Conservation (phyloP, 192 early-diverging fungal species). For the Coemansia sp. region DNA sequence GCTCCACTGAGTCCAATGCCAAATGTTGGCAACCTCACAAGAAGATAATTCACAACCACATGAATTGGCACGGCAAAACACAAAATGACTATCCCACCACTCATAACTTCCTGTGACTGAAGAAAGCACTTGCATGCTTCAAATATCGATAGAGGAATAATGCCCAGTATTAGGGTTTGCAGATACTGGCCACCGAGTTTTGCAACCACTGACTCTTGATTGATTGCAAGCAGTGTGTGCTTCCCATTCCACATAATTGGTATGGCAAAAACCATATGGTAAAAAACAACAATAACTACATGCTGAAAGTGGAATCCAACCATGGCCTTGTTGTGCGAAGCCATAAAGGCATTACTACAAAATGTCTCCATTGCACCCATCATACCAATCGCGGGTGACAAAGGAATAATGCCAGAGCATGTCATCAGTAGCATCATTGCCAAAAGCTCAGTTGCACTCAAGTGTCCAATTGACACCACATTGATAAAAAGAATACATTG, state of each 20-base stretch:
- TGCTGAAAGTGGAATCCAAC: slow-evolving; percentile 40
- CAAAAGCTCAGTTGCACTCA: slow-evolving; percentile 63
- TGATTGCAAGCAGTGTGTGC: slow-evolving; percentile 62
- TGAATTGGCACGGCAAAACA: slow-evolving; percentile 70
- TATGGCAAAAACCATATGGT: slow-evolving; percentile 6
- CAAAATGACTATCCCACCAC: slow-evolving; percentile 71
- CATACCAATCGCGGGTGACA: slow-evolving; percentile 64
- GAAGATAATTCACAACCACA: slow-evolving; percentile 69
- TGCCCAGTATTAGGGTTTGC: slow-evolving; percentile 63
- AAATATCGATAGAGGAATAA: slow-evolving; percentile 74
- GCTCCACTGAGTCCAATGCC: slow-evolving; percentile 80
- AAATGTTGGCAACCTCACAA: slow-evolving; percentile 68
- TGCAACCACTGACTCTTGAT: slow-evolving; percentile 67
- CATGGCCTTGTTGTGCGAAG: slow-evolving; percentile 52
- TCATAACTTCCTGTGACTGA: slow-evolving; percentile 84
- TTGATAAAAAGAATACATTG: slow-evolving; percentile 63
- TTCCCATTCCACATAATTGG: slow-evolving; percentile 45
- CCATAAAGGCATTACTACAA: slow-evolving; percentile 63
- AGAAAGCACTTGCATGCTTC: slow-evolving; percentile 82
- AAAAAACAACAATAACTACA: slow-evolving; percentile 15
- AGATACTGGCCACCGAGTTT: slow-evolving; percentile 60
- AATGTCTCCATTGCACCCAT: slow-evolving; percentile 42
- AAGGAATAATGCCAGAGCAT: slow-evolving; percentile 42
- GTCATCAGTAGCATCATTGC: slow-evolving; percentile 64
- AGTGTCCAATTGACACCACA: slow-evolving; percentile 63